A percentile compares a stretch with the other conserved stretches of the same genome.
These are phyloP conservation scores for Aquilaria yunnanensis DNA, from an alignment of 345 rosid genomes.

Conservation along the genomic window DNA sequence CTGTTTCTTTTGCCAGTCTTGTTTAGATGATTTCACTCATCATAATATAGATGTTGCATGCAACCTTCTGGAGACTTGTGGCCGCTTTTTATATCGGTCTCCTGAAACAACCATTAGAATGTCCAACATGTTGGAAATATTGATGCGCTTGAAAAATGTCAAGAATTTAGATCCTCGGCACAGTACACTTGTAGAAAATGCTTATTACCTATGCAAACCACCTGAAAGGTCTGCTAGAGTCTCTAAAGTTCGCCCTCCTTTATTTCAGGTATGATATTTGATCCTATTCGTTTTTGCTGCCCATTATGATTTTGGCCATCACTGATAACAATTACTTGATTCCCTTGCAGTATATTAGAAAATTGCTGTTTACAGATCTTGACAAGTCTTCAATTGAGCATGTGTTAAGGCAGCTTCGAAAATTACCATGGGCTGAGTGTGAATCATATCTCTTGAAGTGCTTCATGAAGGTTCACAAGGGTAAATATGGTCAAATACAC, in stretches of 20 bases:
- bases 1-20: conserved; percentile 48
- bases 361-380: conserved; percentile 88
- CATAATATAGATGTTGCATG: conserved; percentile 99
- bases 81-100: conserved; percentile 94
- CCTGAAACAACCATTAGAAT: conserved; percentile 90
- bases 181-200: conserved; percentile 97
- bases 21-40: conserved; percentile 98
- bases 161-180: conserved; percentile 98
- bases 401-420: conserved; percentile 95
- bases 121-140: conserved; percentile 97
- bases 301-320: conserved; percentile 5
- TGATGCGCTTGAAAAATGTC: conserved; percentile 99
- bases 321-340: conserved; percentile 6
- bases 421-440: conserved; percentile 94
- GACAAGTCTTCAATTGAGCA: conserved; percentile 87
- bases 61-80: conserved; percentile 98
- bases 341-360: conserved; percentile 78
- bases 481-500: conserved; percentile 97
- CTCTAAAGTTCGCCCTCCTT: conserved; percentile 86
- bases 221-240: conserved; percentile 97
- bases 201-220: conserved; percentile 96
- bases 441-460: conserved; percentile 90
- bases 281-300: neutral
- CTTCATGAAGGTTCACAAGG: conserved; percentile 95
- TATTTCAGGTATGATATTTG: conserved; percentile 63